A percentile compares a stretch with the other conserved stretches of the same genome.
Evolutionary conservation across 345 rosid genomes (phyloP).

Genomic region (Rhodamnia rubescens): DNA sequence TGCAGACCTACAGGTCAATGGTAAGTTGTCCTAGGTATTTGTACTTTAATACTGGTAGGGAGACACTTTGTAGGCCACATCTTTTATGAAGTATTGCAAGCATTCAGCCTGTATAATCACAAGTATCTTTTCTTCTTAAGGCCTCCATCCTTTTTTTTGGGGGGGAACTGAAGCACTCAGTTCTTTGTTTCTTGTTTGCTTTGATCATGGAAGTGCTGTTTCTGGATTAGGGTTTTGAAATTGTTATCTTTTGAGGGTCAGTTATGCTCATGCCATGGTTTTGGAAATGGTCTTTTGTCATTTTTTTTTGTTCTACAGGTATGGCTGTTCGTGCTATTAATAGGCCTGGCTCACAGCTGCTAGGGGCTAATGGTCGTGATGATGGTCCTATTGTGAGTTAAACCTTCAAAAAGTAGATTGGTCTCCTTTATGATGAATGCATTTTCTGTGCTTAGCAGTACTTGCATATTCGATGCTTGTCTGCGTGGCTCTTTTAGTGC

Average conservation of each 20-base stretch:
- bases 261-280: background rate
- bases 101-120: background rate
- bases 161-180: background rate
- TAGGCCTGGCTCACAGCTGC: conserved; percentile 81
- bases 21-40: conserved; percentile 26
- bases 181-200: background rate
- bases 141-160: background rate
- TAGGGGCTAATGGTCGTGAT: conserved; percentile 95
- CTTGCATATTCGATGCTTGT: background rate
- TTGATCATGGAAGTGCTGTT: background rate
- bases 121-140: background rate
- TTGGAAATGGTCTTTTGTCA: background rate
- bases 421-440: background rate
- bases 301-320: conserved; percentile 22
- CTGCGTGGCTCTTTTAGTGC: background rate
- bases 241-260: background rate
- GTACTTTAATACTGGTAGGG: background rate
- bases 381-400: conserved; percentile 87
- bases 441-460: background rate
- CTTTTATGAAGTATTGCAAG: background rate
- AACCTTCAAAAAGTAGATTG: background rate
- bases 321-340: conserved; percentile 65
- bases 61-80: background rate
- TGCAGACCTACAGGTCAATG: conserved; percentile 90
- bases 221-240: background rate